Conservation (phyloP, 768 basidiomycete species). For the Russula lepida region DNA sequence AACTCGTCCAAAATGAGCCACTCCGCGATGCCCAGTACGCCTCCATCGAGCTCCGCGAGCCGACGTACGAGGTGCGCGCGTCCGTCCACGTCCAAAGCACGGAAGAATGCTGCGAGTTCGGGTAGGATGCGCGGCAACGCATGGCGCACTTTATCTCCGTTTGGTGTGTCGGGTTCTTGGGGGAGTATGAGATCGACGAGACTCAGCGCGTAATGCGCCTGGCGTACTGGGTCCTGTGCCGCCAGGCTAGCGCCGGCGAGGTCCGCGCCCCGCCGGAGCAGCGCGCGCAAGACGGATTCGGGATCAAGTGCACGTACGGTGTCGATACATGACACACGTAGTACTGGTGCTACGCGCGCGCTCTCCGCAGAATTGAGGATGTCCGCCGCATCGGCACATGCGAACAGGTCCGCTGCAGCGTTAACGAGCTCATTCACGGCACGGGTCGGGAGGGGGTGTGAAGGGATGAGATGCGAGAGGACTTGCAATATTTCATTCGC, state of each 20-base stretch:
- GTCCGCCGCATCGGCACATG: constrained; percentile 41
- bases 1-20: constrained; percentile 65
- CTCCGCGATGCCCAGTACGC: constrained; percentile 49
- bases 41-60: constrained; percentile 49
- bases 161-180: constrained; percentile 12
- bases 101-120: constrained; percentile 50
- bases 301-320: constrained; percentile 40
- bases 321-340: constrained; percentile 45
- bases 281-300: constrained; percentile 44
- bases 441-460: constrained; percentile 45
- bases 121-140: constrained; percentile 51
- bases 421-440: constrained; percentile 37
- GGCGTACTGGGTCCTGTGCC: constrained; percentile 47
- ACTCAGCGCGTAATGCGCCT: constrained; percentile 45
- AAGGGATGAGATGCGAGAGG: constrained; percentile 37
- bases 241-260: constrained; percentile 21
- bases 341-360: constrained; percentile 35
- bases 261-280: constrained; percentile 43
- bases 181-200: constrained; percentile 56
- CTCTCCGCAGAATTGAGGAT: constrained; percentile 34
- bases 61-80: constrained; percentile 41
- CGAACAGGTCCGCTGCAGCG: constrained; percentile 47
- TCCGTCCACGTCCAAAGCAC: constrained; percentile 46
- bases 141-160: constrained; percentile 36
- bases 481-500: constrained; percentile 47